Base-by-base conservation (phyloP, 495 filamentous ascomycete species). In the Penicillium atrosanguineum region DNA sequence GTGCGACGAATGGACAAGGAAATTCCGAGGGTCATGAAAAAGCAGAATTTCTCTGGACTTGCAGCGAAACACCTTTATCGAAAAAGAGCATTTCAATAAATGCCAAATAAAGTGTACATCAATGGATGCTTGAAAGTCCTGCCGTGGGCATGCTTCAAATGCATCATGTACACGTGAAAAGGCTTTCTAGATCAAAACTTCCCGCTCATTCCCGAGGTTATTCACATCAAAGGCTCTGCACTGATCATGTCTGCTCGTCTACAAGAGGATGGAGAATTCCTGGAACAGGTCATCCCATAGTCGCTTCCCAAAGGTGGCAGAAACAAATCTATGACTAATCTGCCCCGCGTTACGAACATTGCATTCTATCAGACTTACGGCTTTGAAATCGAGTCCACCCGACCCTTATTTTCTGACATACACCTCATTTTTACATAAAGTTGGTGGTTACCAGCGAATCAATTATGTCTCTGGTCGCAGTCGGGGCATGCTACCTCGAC, bases 401-500 rank as follows among this genome's bases (percentile, higher is more conserved):
- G 28, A 12, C 31, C 11, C 14, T 34, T 14, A 14, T 1, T 34
- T 34, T 34, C 11, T 3, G 3, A 14, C 12, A 34, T 14, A 15
- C 3, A 9, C 48, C 29, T 19, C 21, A 19, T 12, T 46, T n/a
- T 25, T 46, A 12, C 1, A 19, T 16, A 39, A 5, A 6, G 37
- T 19, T 12, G 6, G 7, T 19, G 15, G 15, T 23, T 23, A n/a
- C 3, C 34, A 16, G 11, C 7, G 9, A 46, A 37, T 44, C n/a
- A 63, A 31, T 26, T 31, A 69, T 70, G 71, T 70, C 76, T 53
- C 69, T 87, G 54, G 75, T 87, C 25, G 78, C 83, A 21, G 70
- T 85, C 44, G 85, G 85, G 7, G 84, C 84, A 42, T 87, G 82
- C 48, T 87, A 87, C 65, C 62, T 87, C 9, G 85, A 88, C 65